phyloP scores from a whole-genome alignment of 352 stramenopile species.

The Thalassiosira hispida region DNA sequence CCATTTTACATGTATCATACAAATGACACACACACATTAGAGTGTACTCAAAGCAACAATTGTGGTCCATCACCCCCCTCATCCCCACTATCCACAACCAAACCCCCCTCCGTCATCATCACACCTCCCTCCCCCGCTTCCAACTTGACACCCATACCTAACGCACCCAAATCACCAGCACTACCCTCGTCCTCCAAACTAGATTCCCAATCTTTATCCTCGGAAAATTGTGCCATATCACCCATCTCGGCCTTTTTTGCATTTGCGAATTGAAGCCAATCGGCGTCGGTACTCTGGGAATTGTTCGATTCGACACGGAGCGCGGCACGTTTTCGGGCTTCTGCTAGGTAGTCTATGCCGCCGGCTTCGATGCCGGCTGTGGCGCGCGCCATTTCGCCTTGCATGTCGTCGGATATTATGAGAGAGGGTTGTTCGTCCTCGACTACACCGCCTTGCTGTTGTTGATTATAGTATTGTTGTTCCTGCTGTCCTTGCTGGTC shows the following conservation, averaged over 20 bases:
- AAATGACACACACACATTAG: no score
- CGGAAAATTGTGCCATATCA: background rate
- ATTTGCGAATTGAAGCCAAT: conserved; percentile 60
- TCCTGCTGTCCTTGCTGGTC: conserved; percentile 7
- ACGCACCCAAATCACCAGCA: conserved; percentile 21
- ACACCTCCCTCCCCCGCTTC: conserved; percentile 12
- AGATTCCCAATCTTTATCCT: conserved; percentile 38
- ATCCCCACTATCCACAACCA: conserved; percentile 38
- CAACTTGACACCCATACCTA: conserved; percentile 33
- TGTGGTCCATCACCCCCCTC: conserved; percentile 16
- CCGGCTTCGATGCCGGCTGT: conserved; percentile 32
- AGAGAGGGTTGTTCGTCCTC: conserved; percentile 19
- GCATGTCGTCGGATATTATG: conserved; percentile 37
- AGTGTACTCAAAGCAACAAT: conserved; percentile 6
- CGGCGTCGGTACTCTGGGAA: conserved; percentile 37
- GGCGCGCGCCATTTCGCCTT: conserved; percentile 32
- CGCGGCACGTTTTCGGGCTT: conserved; percentile 49
- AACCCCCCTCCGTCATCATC: conserved; percentile 46
- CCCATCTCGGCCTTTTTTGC: conserved; percentile 31
- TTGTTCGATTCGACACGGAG: conserved; percentile 53
- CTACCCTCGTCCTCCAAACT: conserved; percentile 45
- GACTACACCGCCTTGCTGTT: conserved; percentile 1
- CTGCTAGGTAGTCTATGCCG: conserved; percentile 61
- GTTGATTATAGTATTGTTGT: background rate
- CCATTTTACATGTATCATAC: no score